Percentiles rank a stretch among this genome's conserved stretches.
phyloP scores from a whole-genome alignment of 805 yeast genomes.

The Candida maris region DNA sequence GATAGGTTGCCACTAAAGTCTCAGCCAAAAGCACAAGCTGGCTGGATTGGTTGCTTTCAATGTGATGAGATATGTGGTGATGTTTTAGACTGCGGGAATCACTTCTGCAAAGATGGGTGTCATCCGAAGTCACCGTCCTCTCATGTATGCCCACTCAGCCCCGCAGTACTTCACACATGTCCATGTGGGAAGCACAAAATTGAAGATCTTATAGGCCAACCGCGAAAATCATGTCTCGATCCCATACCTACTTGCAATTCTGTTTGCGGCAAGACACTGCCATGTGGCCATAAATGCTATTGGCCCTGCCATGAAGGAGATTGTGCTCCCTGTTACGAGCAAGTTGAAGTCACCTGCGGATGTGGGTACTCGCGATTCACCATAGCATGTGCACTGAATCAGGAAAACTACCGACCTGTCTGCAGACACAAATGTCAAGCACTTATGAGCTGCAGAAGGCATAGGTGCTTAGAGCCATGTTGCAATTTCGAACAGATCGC shows the following conservation, averaged over 20 bases:
- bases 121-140: constrained; percentile 40
- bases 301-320: constrained; percentile 71
- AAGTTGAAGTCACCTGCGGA: constrained; percentile 51
- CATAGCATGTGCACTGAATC: constrained; percentile 62
- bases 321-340: constrained; percentile 64
- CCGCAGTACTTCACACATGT: constrained; percentile 58
- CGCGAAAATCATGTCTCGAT: constrained; percentile 64
- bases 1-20: constrained; percentile 38
- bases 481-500: constrained; percentile 68
- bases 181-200: constrained; percentile 72
- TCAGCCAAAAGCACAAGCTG: constrained; percentile 10
- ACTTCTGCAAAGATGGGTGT: constrained; percentile 47
- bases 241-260: constrained; percentile 73
- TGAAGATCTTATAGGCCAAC: constrained; percentile 31
- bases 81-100: constrained; percentile 61
- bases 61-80: constrained; percentile 45
- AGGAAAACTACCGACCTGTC: constrained; percentile 48
- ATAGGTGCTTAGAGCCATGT: constrained; percentile 65
- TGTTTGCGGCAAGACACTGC: constrained; percentile 56
- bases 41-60: constrained; percentile 50
- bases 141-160: constrained; percentile 59
- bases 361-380: constrained; percentile 57
- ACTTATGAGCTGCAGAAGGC: constrained; percentile 74
- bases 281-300: constrained; percentile 73
- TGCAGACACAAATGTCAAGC: constrained; percentile 75